Conservation (phyloP, 108 stramenopile species). For the Nitzschia sp. region DNA sequence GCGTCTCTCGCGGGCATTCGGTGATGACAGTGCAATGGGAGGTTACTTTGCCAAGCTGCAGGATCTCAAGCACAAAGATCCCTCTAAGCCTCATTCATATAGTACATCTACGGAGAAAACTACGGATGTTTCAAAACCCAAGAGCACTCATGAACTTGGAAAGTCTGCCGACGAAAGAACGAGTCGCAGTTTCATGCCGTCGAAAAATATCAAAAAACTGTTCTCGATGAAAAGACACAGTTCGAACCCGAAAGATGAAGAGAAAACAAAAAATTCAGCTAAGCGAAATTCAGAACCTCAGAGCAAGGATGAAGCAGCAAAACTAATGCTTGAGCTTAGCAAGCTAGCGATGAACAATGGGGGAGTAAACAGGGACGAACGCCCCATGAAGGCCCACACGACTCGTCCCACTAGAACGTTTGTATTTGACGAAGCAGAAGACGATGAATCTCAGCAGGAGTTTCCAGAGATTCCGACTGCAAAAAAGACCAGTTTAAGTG, state of each 20-base stretch:
- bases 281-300: neutral
- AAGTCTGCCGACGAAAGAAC: neutral
- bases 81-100: neutral
- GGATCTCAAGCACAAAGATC: constrained; percentile 1
- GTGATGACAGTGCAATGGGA: constrained; percentile 18
- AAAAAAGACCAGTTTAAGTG: constrained; percentile 18
- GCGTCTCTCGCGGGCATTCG: constrained; percentile 6
- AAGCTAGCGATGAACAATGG: neutral
- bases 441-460: neutral
- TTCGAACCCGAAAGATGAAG: constrained; percentile 2
- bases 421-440: constrained; percentile 1
- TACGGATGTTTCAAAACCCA: neutral
- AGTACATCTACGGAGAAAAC: neutral
- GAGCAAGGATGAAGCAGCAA: constrained; percentile 6
- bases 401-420: neutral
- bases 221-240: neutral
- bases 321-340: constrained; percentile 9
- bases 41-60: constrained; percentile 26
- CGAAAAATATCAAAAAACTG: constrained; percentile 13
- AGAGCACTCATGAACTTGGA: neutral
- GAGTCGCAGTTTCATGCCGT: constrained; percentile 5
- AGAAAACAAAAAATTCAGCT: neutral
- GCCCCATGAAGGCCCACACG: neutral
- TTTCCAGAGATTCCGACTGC: constrained; percentile 20
- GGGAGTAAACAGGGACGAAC: neutral